Evolutionary conservation across 2,329 filamentous ascomycete genomes (phyloP).

Genomic region (Stagonosporopsis rhizophila): DNA sequence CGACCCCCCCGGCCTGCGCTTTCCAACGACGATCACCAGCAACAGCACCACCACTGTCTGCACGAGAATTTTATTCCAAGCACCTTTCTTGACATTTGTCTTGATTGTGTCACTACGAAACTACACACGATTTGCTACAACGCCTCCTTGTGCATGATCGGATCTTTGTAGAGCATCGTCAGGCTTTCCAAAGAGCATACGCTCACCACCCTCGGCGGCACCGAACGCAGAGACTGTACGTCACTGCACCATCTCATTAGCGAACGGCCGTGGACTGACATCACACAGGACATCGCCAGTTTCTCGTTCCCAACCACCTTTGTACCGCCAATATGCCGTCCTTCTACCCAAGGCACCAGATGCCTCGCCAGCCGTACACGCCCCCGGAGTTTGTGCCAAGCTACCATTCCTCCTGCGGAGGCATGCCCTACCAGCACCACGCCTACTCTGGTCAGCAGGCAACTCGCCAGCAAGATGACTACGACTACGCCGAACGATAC

Average conservation of each 20-base stretch:
- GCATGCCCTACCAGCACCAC: conserved; percentile 56
- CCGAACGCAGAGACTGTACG: conserved; percentile 51
- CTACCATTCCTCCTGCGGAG: conserved; percentile 54
- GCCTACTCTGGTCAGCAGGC: conserved; percentile 52
- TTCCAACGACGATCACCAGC: conserved; percentile 16
- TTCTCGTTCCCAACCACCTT: conserved; percentile 50
- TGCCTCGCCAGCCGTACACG: conserved; percentile 55
- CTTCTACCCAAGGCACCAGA: conserved; percentile 57
- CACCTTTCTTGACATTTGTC: conserved; percentile 30
- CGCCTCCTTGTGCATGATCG: conserved; percentile 48
- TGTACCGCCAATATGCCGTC: conserved; percentile 56
- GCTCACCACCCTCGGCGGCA: conserved; percentile 43
- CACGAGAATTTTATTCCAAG: conserved; percentile 36
- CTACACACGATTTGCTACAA: conserved; percentile 26
- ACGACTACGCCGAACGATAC: conserved; percentile 57
- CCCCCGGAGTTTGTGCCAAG: conserved; percentile 57
- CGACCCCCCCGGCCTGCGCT: conserved; percentile 17
- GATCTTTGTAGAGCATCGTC: conserved; percentile 41
- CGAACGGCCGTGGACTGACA: conserved; percentile 25
- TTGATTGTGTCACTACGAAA: conserved; percentile 29
- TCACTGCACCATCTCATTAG: conserved; percentile 16
- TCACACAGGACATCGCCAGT: conserved; percentile 50
- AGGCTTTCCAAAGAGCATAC: conserved; percentile 45
- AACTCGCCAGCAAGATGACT: conserved; percentile 53
- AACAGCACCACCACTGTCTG: conserved; percentile 22